Evolutionary conservation across 768 basidiomycete genomes (phyloP), one percentile per base, ranked within the genome.

Genomic region (Mycena kentingensis): DNA sequence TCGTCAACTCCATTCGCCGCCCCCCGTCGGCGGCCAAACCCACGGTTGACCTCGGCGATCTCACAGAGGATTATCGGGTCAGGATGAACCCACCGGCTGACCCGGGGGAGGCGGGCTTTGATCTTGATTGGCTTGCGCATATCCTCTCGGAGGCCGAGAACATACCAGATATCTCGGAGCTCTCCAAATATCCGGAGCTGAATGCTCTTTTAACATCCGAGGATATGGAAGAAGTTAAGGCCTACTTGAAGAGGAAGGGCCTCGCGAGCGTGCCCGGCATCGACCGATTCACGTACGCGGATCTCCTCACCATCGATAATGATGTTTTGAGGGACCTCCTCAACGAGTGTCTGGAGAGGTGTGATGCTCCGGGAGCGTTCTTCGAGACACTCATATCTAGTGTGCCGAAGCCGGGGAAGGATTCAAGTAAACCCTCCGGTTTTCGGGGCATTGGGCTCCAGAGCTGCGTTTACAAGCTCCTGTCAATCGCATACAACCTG

Each of bases 371-470:
- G 2, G 41, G 41, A 10, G 41, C 41, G 3, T 43, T 43, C 24
- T 4, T 43, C 3, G 2, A 3, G 25, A 43, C 41, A 4, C 3
- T 43, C 4, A 25, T 43, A 3, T 43, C 41, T 3, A 43, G 41
- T 25, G 41, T 43, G 25, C 24, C 15, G 25, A 63, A 63, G 32
- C 51, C 31, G 35, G 56, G 57, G 10, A 63, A 63, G 32, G 35
- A 54, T 7, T 41, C 31, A 19, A 15, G 7, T 1, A 39, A 38
- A 11, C 51, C 62, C 3, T 34, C 54, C 4, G 54, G 51, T 34
- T 63, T 58, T 29, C 36, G 51, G 0, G 43, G 54, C 7, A 56
- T 63, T 22, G 62, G 57, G 2, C 57, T 63, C 2, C 59, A 63
- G 24, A n/a, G n/a, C n/a, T n/a, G n/a, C n/a, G n/a, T n/a, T n/a